These are phyloP conservation scores for Yueomyces sinensis DNA, from an alignment of 805 yeast species.

Conservation along the genomic window DNA sequence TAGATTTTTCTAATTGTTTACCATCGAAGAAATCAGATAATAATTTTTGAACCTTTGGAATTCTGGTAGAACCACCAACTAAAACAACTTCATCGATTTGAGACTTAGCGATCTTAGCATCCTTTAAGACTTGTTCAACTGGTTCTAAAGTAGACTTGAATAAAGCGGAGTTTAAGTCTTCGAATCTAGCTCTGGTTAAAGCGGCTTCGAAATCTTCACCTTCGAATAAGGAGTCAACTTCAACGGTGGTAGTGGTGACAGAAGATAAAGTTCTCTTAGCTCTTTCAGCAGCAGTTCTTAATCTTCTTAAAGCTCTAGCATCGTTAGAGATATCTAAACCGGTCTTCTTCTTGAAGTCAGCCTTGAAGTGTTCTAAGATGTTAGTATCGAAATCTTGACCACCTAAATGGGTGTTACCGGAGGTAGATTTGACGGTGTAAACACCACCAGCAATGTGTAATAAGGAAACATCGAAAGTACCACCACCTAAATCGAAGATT, in stretches of 20 bases:
- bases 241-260: constrained; percentile 89
- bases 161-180: constrained; percentile 83
- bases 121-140: constrained; percentile 89
- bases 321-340: constrained; percentile 80
- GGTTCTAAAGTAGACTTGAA: constrained; percentile 91
- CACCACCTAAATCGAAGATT: constrained; percentile 96
- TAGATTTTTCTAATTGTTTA: constrained; percentile 89
- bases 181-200: constrained; percentile 95
- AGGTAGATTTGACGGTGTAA: constrained; percentile 93
- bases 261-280: constrained; percentile 97
- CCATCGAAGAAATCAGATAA: constrained; percentile 93
- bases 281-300: constrained; percentile 97
- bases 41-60: constrained; percentile 93
- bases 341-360: constrained; percentile 90
- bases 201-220: constrained; percentile 92
- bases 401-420: constrained; percentile 99
- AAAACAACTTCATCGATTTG: constrained; percentile 87
- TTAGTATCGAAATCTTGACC: constrained; percentile 98
- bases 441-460: constrained; percentile 91
- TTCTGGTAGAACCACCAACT: constrained; percentile 98
- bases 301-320: constrained; percentile 94
- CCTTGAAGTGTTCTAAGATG: constrained; percentile 82
- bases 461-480: constrained; percentile 94
- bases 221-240: constrained; percentile 85
- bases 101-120: constrained; percentile 72